A percentile compares a stretch with the other conserved stretches of the same genome.
phyloP scores from a whole-genome alignment of 495 filamentous ascomycete species.

The Letharia columbiana region DNA sequence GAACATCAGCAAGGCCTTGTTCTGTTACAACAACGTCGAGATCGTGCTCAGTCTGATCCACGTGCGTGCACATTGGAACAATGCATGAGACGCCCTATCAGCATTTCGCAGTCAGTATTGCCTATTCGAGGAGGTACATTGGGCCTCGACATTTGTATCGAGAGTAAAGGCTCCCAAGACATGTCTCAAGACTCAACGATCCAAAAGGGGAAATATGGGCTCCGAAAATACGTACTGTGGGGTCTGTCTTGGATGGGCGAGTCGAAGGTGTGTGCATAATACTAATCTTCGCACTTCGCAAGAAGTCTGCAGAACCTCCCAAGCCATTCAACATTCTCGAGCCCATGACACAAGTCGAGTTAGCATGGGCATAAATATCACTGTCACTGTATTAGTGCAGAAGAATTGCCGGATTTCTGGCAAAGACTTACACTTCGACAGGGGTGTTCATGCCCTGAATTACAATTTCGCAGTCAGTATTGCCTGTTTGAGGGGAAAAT shows the following conservation, averaged over 20 bases:
- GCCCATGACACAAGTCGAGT: conserved; percentile 90
- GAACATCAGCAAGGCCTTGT: conserved; percentile 78
- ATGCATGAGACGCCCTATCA: conserved; percentile 70
- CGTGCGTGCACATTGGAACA: conserved; percentile 48
- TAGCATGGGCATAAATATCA: conserved; percentile 93
- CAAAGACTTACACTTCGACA: conserved; percentile 54
- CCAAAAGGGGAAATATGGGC: no score
- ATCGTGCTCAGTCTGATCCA: conserved; percentile 91
- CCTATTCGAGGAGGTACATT: no score
- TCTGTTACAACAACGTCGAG: conserved; percentile 84
- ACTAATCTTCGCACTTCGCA: conserved; percentile 72
- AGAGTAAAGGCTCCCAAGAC: no score
- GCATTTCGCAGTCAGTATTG: no score
- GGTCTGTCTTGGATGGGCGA: conserved; percentile 73
- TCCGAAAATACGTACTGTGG: conserved; percentile 23
- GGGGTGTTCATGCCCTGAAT: conserved; percentile 79
- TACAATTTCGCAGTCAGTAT: no score
- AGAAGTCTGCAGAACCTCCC: conserved; percentile 82
- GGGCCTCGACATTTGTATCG: no score
- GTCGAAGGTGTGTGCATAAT: conserved; percentile 91
- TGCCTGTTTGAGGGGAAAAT: no score
- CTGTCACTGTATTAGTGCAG: background rate
- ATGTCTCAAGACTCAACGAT: no score
- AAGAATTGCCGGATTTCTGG: background rate
- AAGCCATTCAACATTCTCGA: conserved; percentile 88